A percentile compares a stretch with the other conserved stretches of the same genome.
Evolutionary conservation across 192 early-diverging fungal genomes (phyloP).

Genomic region (Coemansia sp.): DNA sequence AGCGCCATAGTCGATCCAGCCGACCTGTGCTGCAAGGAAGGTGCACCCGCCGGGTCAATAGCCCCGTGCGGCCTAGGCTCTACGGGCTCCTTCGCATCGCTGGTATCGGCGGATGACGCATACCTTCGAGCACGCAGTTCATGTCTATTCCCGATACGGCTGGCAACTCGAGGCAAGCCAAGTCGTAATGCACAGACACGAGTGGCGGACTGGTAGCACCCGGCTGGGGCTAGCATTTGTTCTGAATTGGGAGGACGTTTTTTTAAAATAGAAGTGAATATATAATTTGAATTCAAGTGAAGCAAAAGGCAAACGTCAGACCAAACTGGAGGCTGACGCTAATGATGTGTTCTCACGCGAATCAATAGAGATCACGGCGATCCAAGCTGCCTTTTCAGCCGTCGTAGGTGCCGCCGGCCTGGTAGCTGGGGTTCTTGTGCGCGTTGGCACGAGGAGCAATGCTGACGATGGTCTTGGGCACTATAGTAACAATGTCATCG

Average conservation of each 20-base stretch:
- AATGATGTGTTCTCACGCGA: neutral
- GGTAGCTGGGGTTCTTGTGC: conserved; percentile 10
- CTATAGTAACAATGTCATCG: neutral
- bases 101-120: neutral
- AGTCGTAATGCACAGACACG: neutral
- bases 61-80: conserved; percentile 23
- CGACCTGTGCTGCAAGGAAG: neutral
- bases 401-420: conserved; percentile 5
- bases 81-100: conserved; percentile 10
- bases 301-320: neutral
- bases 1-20: conserved; percentile 8
- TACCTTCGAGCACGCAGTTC: neutral
- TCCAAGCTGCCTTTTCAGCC: neutral
- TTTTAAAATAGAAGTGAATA: neutral
- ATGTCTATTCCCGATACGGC: neutral
- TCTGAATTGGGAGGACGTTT: neutral
- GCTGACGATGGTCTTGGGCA: conserved; percentile 8
- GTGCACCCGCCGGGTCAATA: conserved; percentile 17
- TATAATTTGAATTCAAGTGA: neutral
- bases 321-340: neutral
- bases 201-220: neutral
- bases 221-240: neutral
- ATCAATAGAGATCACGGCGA: neutral
- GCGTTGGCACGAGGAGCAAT: conserved; percentile 1
- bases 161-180: neutral